Evolutionary conservation across 768 basidiomycete species (phyloP).

Genomic region (Pleurotus pulmonarius): DNA sequence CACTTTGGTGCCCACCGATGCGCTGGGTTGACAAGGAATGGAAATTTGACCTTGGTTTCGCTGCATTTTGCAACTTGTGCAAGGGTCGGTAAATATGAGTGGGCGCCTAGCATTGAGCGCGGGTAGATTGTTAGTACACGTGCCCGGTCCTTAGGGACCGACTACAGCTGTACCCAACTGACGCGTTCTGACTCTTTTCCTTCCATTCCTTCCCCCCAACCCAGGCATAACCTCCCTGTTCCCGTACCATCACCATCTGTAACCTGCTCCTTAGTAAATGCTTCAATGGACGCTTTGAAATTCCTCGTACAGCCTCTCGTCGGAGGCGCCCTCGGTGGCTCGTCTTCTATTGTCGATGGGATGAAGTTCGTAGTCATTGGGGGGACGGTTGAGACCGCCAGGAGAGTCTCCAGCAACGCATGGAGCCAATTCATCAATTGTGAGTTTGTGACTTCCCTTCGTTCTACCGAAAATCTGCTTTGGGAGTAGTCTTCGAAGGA

Average conservation of each 20-base stretch:
- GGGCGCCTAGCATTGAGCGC: not conserved
- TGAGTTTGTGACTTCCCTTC: slow-evolving; percentile 32
- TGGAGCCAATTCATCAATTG: slow-evolving; percentile 89
- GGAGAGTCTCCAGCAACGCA: slow-evolving; percentile 77
- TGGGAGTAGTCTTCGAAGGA: too few species aligned
- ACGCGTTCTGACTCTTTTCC: slow-evolving; percentile 7
- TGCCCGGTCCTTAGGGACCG: not conserved
- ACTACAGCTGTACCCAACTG: slow-evolving; percentile 4
- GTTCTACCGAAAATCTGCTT: too few species aligned
- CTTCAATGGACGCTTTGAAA: slow-evolving; percentile 71
- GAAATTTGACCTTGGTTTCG: too few species aligned
- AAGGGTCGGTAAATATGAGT: not conserved
- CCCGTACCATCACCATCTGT: not conserved
- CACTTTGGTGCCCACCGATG: too few species aligned
- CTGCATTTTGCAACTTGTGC: too few species aligned
- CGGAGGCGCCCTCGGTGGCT: slow-evolving; percentile 52
- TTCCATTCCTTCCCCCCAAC: not conserved
- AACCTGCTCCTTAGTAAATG: not conserved
- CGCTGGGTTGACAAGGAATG: too few species aligned
- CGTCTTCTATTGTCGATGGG: slow-evolving; percentile 80
- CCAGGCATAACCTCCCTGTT: not conserved
- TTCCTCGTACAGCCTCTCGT: slow-evolving; percentile 80
- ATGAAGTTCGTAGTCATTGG: slow-evolving; percentile 89
- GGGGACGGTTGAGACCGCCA: slow-evolving; percentile 83
- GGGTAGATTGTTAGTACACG: not conserved